Percentiles rank a stretch among this genome's conserved stretches.
Conservation (phyloP, 495 filamentous ascomycete species). For the Penicillium parvum region DNA sequence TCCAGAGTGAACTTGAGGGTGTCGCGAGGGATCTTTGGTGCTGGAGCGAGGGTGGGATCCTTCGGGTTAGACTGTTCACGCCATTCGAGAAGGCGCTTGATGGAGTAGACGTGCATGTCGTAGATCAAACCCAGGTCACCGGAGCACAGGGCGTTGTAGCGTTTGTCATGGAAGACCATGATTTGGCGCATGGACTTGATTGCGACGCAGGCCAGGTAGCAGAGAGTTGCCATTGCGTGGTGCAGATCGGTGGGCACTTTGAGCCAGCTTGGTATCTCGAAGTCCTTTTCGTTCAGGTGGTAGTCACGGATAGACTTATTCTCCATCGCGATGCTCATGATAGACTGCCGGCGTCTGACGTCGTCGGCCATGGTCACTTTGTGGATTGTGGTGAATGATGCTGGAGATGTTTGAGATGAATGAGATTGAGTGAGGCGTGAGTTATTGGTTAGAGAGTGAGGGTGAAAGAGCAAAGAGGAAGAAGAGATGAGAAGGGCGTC, state of each 20-base stretch:
- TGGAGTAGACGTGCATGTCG: conserved; percentile 11
- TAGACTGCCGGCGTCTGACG: not conserved
- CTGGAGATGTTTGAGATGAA: conserved; percentile 1
- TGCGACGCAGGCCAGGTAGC: conserved; percentile 1
- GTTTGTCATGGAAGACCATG: not conserved
- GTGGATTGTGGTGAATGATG: not conserved
- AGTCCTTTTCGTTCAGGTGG: not conserved
- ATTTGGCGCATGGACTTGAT: conserved; percentile 10
- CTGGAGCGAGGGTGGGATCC: conserved; percentile 15
- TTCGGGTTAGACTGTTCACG: conserved; percentile 3
- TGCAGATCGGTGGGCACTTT: conserved; percentile 1
- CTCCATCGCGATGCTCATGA: not conserved
- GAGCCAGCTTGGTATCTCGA: conserved; percentile 6
- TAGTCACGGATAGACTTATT: conserved; percentile 13
- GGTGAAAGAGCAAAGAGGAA: not conserved
- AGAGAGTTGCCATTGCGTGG: not conserved
- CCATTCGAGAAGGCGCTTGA: conserved; percentile 23
- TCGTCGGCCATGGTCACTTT: not conserved
- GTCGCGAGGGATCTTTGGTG: conserved; percentile 16
- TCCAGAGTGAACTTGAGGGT: conserved; percentile 11
- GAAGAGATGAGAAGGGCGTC: not conserved
- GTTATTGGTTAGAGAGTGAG: not conserved
- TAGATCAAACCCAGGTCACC: not conserved
- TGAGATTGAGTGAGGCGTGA: not conserved
- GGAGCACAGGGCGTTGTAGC: conserved; percentile 21